Base-by-base conservation (phyloP, 495 filamentous ascomycete genomes). In the Massariosphaeria phaeospora region DNA sequence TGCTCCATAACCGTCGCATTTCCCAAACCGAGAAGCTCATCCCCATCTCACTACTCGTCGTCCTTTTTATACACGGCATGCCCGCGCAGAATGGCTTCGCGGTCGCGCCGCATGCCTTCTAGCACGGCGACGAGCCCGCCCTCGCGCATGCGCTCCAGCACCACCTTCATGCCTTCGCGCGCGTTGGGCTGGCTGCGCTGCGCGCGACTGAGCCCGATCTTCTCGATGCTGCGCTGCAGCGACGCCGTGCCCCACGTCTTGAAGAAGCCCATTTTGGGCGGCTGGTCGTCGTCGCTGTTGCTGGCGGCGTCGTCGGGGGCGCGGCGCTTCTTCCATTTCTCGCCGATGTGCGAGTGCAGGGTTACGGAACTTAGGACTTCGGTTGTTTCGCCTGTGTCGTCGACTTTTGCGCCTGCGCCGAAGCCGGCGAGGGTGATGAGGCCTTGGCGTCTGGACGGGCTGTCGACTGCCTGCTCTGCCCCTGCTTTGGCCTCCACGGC, bases 121-220 rank as follows among this genome's bases (percentile, higher is more conserved):
- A 93, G 70, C 15, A 96, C 85, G 17, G 81, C 88, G 23, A 91
- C 85, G 33, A 96, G 80, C 10, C 95, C 87, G 11, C 90, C 88
- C 57, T 76, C 74, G 48, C 93, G 80, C 57, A 97, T 67, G 30
- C 93, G 79, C 69, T 94, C 88, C 21, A 99, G 75, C 13, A 99
- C 91, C 36, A 96, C 81, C 49, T 84, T 86, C 93, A 99, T 96
- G 15, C 94, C 93, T 66, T 96, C 84, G 61, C 90, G 88, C 66
- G 87, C 91, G 66, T 91, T 94, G 48, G 84, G 75, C 48, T 97
- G 74, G 34, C 89, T 87, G 53, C 89, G 85, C 41, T 83, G 78
- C 46, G 93, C 94, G 49, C 89, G 82, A 52, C 82, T 87, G 41
- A 91, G 76, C 0, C 88, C 91, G 38, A 97, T 88, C 30, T 83